Evolutionary conservation across 768 basidiomycete species (phyloP).

Genomic region (Xerocomus spinulosus): DNA sequence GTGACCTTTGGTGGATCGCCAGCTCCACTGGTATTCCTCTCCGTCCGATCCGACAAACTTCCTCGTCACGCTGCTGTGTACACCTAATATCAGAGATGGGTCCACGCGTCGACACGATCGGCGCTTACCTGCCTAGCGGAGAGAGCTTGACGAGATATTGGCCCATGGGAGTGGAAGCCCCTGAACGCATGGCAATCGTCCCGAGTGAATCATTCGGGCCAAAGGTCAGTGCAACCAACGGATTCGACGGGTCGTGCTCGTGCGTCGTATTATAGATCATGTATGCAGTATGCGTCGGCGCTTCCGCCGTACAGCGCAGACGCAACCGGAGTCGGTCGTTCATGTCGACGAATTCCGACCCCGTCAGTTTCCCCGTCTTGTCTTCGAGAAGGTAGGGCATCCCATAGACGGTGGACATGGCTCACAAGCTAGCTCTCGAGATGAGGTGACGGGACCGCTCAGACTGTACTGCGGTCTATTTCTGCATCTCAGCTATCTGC

Average conservation of each 20-base stretch:
- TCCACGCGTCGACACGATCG: background rate
- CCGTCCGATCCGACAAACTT: constrained; percentile 58
- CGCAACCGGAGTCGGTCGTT: constrained; percentile 53
- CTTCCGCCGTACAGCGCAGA: constrained; percentile 45
- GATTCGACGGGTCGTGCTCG: constrained; percentile 28
- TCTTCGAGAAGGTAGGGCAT: constrained; percentile 65
- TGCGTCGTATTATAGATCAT: constrained; percentile 45
- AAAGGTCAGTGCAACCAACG: constrained; percentile 49
- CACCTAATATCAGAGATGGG: constrained; percentile 3
- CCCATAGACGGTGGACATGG: constrained; percentile 42
- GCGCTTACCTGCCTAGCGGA: constrained; percentile 38
- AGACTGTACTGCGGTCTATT: constrained; percentile 16
- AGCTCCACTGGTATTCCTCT: constrained; percentile 58
- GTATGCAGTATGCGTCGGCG: constrained; percentile 42
- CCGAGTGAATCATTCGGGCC: constrained; percentile 48
- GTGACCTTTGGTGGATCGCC: constrained; percentile 42
- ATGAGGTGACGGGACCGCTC: background rate
- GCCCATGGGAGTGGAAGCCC: constrained; percentile 42
- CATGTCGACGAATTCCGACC: constrained; percentile 59
- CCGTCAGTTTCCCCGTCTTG: constrained; percentile 47
- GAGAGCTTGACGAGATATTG: constrained; percentile 46
- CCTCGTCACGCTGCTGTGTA: constrained; percentile 40
- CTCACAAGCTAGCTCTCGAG: constrained; percentile 3
- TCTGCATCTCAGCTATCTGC: constrained; percentile 12
- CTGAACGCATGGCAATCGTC: constrained; percentile 42